Conservation (phyloP, 2,329 filamentous ascomycete species). For the Triangularia verruculosa region DNA sequence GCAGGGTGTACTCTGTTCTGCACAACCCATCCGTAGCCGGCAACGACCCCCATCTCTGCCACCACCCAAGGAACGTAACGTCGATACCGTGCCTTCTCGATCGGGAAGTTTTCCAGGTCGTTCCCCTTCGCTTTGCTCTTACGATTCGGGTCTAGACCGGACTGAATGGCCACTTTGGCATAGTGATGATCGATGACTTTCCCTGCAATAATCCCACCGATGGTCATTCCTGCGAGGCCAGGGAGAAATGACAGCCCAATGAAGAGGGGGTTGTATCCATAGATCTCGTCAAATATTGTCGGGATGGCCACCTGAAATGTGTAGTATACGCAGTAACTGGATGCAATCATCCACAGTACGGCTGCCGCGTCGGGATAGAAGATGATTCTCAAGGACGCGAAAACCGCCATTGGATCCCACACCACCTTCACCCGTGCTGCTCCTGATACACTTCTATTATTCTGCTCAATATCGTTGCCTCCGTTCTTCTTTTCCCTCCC, state of each 20-base stretch:
- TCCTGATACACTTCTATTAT: slow-evolving; percentile 28
- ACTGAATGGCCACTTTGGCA: slow-evolving; percentile 29
- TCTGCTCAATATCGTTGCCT: background rate
- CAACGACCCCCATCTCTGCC: slow-evolving; percentile 48
- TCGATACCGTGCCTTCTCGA: slow-evolving; percentile 50
- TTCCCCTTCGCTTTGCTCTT: slow-evolving; percentile 34
- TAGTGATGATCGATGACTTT: slow-evolving; percentile 61
- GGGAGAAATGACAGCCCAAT: slow-evolving; percentile 18
- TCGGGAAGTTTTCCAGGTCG: slow-evolving; percentile 44
- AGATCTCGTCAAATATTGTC: slow-evolving; percentile 46
- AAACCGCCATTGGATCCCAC: slow-evolving; percentile 40
- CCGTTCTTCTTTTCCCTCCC: background rate
- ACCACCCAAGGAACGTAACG: slow-evolving; percentile 49
- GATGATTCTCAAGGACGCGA: slow-evolving; percentile 49
- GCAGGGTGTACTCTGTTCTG: slow-evolving; percentile 47
- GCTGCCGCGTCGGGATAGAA: slow-evolving; percentile 52
- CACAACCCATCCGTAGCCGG: slow-evolving; percentile 54
- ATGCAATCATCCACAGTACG: slow-evolving; percentile 37
- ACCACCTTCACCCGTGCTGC: slow-evolving; percentile 36
- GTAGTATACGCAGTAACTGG: slow-evolving; percentile 50
- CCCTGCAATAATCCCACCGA: slow-evolving; percentile 45
- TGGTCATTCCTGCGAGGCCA: slow-evolving; percentile 14
- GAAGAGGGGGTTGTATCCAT: slow-evolving; percentile 40
- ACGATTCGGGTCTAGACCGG: slow-evolving; percentile 25
- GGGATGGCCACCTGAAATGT: slow-evolving; percentile 50